Evolutionary conservation across 108 stramenopile species (phyloP).

Genomic region (Cylindrotheca closterium): DNA sequence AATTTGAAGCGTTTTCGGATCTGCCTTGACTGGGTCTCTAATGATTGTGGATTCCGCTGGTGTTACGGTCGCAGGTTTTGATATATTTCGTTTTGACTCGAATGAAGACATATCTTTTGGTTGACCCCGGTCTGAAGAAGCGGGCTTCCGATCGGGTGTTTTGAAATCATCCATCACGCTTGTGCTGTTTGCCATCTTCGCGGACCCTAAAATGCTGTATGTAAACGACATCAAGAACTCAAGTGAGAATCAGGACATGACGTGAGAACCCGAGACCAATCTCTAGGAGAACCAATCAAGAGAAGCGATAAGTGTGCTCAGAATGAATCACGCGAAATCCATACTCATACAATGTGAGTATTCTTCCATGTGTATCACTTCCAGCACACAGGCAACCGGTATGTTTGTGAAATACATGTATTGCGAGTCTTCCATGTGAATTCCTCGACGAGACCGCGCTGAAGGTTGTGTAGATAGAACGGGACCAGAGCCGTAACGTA

Average conservation of each 20-base stretch:
- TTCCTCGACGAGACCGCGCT: too few species aligned
- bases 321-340: too few species aligned
- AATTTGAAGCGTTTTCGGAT: not conserved
- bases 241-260: not conserved
- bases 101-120: not conserved
- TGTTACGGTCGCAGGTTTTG: constrained; percentile 10
- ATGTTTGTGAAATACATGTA: too few species aligned
- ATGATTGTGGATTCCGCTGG: constrained; percentile 5
- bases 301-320: not conserved
- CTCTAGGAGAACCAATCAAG: not conserved
- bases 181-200: not conserved
- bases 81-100: constrained; percentile 27
- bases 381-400: too few species aligned
- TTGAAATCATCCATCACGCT: constrained; percentile 23
- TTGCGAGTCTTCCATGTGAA: too few species aligned
- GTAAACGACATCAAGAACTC: not conserved
- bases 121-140: constrained; percentile 4
- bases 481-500: too few species aligned
- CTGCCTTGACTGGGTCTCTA: not conserved
- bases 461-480: too few species aligned
- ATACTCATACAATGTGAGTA: too few species aligned
- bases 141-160: constrained; percentile 29
- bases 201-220: not conserved
- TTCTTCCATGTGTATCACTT: too few species aligned
- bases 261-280: not conserved